Percentiles rank a stretch among this genome's conserved stretches.
Conservation (phyloP, 2,329 filamentous ascomycete genomes). For the Sporothrix phasma region DNA sequence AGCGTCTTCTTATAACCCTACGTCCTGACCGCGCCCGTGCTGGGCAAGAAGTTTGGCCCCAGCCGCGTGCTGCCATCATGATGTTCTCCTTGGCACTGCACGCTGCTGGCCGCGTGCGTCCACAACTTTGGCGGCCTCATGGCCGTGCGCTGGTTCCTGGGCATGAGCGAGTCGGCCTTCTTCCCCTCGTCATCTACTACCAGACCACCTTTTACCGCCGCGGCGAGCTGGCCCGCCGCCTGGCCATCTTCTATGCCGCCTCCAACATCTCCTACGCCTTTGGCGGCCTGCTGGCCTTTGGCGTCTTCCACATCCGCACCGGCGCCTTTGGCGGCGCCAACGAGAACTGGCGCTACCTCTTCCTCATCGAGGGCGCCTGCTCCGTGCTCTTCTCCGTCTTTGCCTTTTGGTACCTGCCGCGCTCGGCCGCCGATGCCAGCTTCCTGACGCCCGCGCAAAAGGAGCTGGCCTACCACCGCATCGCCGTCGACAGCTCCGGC, state of each 20-base stretch:
- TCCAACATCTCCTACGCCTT: slow-evolving; percentile 20
- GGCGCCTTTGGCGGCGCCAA: slow-evolving; percentile 28
- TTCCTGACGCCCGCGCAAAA: slow-evolving; percentile 60
- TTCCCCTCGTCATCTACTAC: slow-evolving; percentile 28
- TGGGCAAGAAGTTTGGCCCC: slow-evolving; percentile 62
- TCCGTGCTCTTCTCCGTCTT: slow-evolving; percentile 54
- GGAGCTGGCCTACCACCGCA: slow-evolving; percentile 59
- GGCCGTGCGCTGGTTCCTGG: slow-evolving; percentile 54
- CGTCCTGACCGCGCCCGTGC: slow-evolving; percentile 55
- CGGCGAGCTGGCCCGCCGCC: slow-evolving; percentile 57
- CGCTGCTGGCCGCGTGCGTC: slow-evolving; percentile 48
- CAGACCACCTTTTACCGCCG: slow-evolving; percentile 63
- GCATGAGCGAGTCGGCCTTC: slow-evolving; percentile 38
- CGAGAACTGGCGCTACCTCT: slow-evolving; percentile 39
- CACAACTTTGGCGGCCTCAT: slow-evolving; percentile 17
- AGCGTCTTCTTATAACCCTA: slow-evolving; percentile 69
- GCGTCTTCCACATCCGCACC: slow-evolving; percentile 38
- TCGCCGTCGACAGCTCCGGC: slow-evolving; percentile 64
- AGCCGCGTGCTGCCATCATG: slow-evolving; percentile 54
- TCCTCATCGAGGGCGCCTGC: slow-evolving; percentile 44
- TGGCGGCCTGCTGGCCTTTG: slow-evolving; percentile 29
- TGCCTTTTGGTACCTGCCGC: slow-evolving; percentile 60
- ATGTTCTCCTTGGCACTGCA: slow-evolving; percentile 58
- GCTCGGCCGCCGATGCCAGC: slow-evolving; percentile 44
- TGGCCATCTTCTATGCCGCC: slow-evolving; percentile 49